phyloP scores from a whole-genome alignment of 768 basidiomycete species.

The Stropharia rugosoannulata region DNA sequence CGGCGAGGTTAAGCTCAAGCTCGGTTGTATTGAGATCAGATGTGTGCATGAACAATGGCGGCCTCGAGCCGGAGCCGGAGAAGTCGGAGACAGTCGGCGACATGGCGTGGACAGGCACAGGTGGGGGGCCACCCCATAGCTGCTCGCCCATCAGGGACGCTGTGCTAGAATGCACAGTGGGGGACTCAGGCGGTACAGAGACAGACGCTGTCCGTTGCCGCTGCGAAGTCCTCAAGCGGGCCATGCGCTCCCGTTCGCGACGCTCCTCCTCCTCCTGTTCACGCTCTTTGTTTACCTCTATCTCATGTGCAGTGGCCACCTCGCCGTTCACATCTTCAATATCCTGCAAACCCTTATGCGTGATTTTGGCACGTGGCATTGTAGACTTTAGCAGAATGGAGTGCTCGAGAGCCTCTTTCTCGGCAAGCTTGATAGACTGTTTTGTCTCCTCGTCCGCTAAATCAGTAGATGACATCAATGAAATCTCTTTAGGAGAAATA shows the following conservation, averaged over 20 bases:
- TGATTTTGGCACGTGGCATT: slow-evolving; percentile 76
- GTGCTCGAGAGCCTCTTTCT: slow-evolving; percentile 80
- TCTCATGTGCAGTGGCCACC: slow-evolving; percentile 36
- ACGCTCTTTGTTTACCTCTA: slow-evolving; percentile 58
- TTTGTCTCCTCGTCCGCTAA: slow-evolving; percentile 86
- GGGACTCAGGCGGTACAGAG: slow-evolving; percentile 76
- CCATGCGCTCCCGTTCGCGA: slow-evolving; percentile 67
- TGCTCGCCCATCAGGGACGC: slow-evolving; percentile 18
- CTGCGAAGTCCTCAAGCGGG: slow-evolving; percentile 53
- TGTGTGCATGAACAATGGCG: slow-evolving; percentile 30
- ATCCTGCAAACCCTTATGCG: slow-evolving; percentile 90
- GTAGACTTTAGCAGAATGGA: slow-evolving; percentile 76
- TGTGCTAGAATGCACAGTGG: slow-evolving; percentile 43
- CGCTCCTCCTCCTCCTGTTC: slow-evolving; percentile 71
- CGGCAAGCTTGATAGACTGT: slow-evolving; percentile 77
- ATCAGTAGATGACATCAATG: slow-evolving; percentile 86
- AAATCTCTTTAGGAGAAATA: slow-evolving; percentile 71
- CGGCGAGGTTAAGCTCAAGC: slow-evolving; percentile 69
- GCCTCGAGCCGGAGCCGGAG: slow-evolving; percentile 9
- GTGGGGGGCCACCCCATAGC: slow-evolving; percentile 63
- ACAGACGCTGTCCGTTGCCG: slow-evolving; percentile 52
- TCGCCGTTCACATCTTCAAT: slow-evolving; percentile 76
- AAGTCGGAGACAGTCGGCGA: slow-evolving; percentile 21
- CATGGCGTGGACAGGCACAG: slow-evolving; percentile 49
- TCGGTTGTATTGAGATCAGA: slow-evolving; percentile 42